Conservation (phyloP, 2,329 filamentous ascomycete species). For the Diaporthe aspalathi region DNA sequence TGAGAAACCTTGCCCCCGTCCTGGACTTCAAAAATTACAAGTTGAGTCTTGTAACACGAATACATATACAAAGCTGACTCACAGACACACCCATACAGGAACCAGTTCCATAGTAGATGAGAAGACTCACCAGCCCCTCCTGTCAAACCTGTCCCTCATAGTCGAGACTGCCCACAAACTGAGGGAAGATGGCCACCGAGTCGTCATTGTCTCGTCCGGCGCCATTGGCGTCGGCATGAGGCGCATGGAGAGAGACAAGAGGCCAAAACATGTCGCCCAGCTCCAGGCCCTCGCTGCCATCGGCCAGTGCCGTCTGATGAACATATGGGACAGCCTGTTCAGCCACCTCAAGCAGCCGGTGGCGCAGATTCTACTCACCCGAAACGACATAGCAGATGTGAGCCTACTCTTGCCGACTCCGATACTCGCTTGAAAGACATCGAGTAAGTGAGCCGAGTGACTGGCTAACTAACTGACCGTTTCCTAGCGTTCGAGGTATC, state of each 20-base stretch:
- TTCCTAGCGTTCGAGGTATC: conserved; percentile 83
- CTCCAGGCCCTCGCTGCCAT: conserved; percentile 94
- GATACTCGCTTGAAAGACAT: not conserved
- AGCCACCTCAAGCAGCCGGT: conserved; percentile 88
- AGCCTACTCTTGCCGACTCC: conserved; percentile 45
- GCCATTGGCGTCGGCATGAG: conserved; percentile 94
- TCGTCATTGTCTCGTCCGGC: conserved; percentile 96
- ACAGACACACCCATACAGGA: conserved; percentile 63
- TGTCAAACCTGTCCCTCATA: conserved; percentile 90
- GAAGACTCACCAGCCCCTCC: conserved; percentile 89
- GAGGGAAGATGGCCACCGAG: conserved; percentile 89
- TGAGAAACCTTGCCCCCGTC: conserved; percentile 56
- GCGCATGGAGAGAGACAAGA: conserved; percentile 87
- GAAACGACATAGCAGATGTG: conserved; percentile 96
- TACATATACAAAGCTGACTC: conserved; percentile 3
- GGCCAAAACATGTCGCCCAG: conserved; percentile 90
- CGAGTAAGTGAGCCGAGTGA: not conserved
- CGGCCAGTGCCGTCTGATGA: conserved; percentile 94
- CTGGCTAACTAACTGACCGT: conserved; percentile 42
- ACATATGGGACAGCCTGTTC: conserved; percentile 94
- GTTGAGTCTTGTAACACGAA: not conserved
- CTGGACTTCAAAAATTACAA: not conserved
- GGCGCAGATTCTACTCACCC: conserved; percentile 91
- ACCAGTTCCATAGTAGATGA: conserved; percentile 99
- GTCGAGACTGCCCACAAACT: conserved; percentile 93